Conservation (phyloP, 495 filamentous ascomycete genomes). For the Penicillium canescens region DNA sequence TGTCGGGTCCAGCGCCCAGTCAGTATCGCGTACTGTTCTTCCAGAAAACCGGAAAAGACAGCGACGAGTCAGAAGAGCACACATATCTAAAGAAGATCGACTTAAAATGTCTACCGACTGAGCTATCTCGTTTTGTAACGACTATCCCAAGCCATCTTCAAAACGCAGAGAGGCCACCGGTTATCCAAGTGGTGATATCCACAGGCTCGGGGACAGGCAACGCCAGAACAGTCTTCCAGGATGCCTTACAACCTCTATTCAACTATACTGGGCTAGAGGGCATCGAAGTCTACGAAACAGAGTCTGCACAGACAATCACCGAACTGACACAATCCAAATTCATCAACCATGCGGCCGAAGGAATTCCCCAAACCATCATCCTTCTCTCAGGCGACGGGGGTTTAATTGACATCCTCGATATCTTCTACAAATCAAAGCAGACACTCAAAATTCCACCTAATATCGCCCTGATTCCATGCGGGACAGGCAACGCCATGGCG, state of each 20-base stretch:
- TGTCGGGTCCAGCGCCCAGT: slow-evolving; percentile 7
- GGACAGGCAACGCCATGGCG: slow-evolving; percentile 88
- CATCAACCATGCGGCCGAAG: slow-evolving; percentile 45
- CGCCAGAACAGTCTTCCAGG: slow-evolving; percentile 56
- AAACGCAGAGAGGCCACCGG: slow-evolving; percentile 12
- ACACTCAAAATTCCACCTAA: slow-evolving; percentile 38
- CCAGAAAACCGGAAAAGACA: slow-evolving; percentile 1
- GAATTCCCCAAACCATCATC: slow-evolving; percentile 59
- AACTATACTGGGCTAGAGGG: slow-evolving; percentile 36
- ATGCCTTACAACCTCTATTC: slow-evolving; percentile 60
- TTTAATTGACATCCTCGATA: slow-evolving; percentile 74
- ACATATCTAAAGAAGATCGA: slow-evolving; percentile 17
- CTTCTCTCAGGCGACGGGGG: slow-evolving; percentile 88
- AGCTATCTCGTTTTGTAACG: slow-evolving; percentile 18
- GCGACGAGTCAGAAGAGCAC: not conserved
- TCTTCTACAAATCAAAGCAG: slow-evolving; percentile 39
- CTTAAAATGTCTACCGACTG: slow-evolving; percentile 14
- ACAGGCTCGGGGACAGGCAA: slow-evolving; percentile 67
- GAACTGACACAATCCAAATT: slow-evolving; percentile 57
- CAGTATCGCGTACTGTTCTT: slow-evolving; percentile 28
- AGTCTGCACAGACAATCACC: slow-evolving; percentile 56
- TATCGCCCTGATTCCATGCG: slow-evolving; percentile 70
- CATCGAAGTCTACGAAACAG: slow-evolving; percentile 56
- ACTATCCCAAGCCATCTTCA: slow-evolving; percentile 28
- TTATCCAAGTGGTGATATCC: slow-evolving; percentile 70